A percentile compares a stretch with the other conserved stretches of the same genome.
Evolutionary conservation across 768 basidiomycete species (phyloP).

Genomic region (Amylocystis lapponica): DNA sequence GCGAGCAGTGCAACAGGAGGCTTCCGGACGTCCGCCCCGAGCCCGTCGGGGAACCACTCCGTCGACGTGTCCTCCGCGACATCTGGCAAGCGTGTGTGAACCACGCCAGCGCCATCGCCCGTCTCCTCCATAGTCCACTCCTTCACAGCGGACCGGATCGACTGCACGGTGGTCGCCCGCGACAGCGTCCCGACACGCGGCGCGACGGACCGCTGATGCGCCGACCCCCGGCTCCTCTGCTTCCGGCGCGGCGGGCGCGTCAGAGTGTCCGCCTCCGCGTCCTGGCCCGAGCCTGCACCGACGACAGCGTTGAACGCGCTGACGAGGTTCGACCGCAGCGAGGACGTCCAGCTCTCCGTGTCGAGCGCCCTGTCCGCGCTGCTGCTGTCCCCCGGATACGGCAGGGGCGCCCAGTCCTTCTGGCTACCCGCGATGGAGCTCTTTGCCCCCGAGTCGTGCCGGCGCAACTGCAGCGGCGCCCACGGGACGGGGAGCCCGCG

Average conservation of each 20-base stretch:
- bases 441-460: background rate
- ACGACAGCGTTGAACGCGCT: constrained; percentile 47
- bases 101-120: background rate
- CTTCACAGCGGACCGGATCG: background rate
- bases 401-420: constrained; percentile 11
- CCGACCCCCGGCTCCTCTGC: background rate
- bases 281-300: constrained; percentile 10
- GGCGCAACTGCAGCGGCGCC: constrained; percentile 11
- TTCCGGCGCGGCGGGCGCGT: constrained; percentile 6
- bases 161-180: background rate
- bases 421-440: background rate
- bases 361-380: background rate
- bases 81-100: background rate
- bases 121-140: constrained; percentile 8
- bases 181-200: background rate
- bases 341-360: constrained; percentile 35
- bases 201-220: background rate
- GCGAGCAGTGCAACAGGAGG: constrained; percentile 3
- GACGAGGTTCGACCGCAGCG: constrained; percentile 39
- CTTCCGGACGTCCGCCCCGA: background rate
- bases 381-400: constrained; percentile 24
- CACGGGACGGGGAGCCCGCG: constrained; percentile 29
- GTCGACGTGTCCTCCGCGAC: constrained; percentile 4
- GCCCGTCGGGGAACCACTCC: background rate
- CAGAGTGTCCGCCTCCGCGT: constrained; percentile 6